phyloP scores from a whole-genome alignment of 2,329 filamentous ascomycete genomes.

The Cladophialophora psammophila region DNA sequence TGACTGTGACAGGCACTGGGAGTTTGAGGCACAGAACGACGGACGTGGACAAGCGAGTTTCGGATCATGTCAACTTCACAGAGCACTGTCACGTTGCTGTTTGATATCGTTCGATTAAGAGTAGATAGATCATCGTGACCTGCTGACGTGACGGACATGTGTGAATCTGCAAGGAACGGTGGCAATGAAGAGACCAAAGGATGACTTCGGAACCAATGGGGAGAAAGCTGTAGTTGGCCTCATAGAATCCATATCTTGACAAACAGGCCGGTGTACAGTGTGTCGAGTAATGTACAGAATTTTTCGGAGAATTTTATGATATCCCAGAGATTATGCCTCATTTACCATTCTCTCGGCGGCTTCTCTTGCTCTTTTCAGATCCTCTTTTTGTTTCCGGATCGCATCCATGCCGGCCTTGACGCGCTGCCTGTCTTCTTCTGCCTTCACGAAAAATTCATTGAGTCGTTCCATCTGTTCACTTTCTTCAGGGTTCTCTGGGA shows the following conservation, averaged over 20 bases:
- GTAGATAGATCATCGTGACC: too few species aligned
- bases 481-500: slow-evolving; percentile 47
- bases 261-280: slow-evolving; percentile 2
- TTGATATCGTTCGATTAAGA: background rate
- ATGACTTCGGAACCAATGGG: background rate
- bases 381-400: slow-evolving; percentile 55
- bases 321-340: slow-evolving; percentile 30
- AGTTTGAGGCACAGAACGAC: background rate
- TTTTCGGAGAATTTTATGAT: slow-evolving; percentile 1
- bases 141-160: background rate
- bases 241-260: background rate
- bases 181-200: background rate
- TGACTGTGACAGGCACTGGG: background rate
- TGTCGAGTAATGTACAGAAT: slow-evolving; percentile 19
- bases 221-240: background rate
- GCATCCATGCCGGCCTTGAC: slow-evolving; percentile 51
- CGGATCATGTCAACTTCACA: background rate
- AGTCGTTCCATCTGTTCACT: slow-evolving; percentile 47
- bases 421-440: slow-evolving; percentile 50
- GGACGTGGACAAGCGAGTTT: background rate
- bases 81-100: background rate
- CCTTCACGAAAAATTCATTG: slow-evolving; percentile 46
- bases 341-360: slow-evolving; percentile 52
- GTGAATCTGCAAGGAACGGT: background rate
- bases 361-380: slow-evolving; percentile 54